Evolutionary conservation across 495 filamentous ascomycete genomes (phyloP).

Genomic region (Aspergillus baeticus): DNA sequence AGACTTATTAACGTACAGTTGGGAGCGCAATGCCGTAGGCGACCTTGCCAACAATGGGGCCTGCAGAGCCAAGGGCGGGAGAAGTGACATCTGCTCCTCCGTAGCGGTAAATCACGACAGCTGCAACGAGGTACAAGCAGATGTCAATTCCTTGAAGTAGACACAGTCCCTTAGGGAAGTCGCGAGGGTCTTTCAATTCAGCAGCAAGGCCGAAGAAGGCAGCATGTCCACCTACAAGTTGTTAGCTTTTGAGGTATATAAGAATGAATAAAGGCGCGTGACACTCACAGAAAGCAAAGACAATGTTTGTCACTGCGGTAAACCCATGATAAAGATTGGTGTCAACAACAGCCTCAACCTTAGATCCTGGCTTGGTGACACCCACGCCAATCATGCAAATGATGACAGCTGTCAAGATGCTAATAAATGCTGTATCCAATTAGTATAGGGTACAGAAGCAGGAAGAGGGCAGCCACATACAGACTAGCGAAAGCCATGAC

Average conservation of each 20-base stretch:
- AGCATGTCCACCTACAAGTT: constrained; percentile 63
- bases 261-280: no score
- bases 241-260: no score
- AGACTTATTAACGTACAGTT: constrained; percentile 42
- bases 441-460: neutral
- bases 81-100: constrained; percentile 65
- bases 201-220: constrained; percentile 76
- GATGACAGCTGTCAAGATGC: constrained; percentile 66
- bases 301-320: constrained; percentile 45
- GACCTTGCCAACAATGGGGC: constrained; percentile 59
- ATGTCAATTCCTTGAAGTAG: constrained; percentile 64
- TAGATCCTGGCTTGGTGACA: constrained; percentile 31
- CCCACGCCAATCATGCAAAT: constrained; percentile 71
- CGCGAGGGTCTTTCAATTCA: constrained; percentile 67
- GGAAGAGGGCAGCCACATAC: constrained; percentile 24
- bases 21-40: constrained; percentile 79
- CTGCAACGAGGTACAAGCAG: constrained; percentile 56
- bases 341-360: constrained; percentile 27
- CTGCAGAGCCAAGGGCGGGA: constrained; percentile 71
- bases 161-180: constrained; percentile 66
- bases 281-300: constrained; percentile 43
- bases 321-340: constrained; percentile 40
- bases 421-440: constrained; percentile 56
- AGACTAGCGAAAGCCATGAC: constrained; percentile 64
- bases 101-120: constrained; percentile 65